Conservation (phyloP, 2,329 filamentous ascomycete genomes). For the Tothia fuscella region DNA sequence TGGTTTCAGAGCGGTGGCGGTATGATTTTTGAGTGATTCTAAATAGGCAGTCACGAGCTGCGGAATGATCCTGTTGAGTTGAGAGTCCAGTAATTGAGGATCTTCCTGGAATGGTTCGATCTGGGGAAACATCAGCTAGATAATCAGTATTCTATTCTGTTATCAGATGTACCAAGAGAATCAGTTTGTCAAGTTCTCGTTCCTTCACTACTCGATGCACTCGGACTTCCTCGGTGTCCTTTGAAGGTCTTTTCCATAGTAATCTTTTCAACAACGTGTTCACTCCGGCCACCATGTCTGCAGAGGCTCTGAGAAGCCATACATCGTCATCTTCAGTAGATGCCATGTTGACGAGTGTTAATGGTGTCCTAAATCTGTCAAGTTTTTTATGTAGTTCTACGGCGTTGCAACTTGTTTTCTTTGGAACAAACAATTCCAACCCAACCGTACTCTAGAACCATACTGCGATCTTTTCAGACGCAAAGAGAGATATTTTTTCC, state of each 20-base stretch:
- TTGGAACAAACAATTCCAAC: too few species aligned
- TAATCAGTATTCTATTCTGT: background rate
- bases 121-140: slow-evolving; percentile 15
- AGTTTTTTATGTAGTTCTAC: background rate
- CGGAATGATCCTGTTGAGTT: slow-evolving; percentile 65
- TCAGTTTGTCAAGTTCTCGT: slow-evolving; percentile 28
- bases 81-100: slow-evolving; percentile 80
- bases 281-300: slow-evolving; percentile 19
- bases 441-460: too few species aligned
- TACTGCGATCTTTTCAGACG: too few species aligned
- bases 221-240: slow-evolving; percentile 7
- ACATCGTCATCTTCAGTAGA: slow-evolving; percentile 34
- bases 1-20: background rate
- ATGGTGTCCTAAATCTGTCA: background rate
- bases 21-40: slow-evolving; percentile 31
- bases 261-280: background rate
- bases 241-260: slow-evolving; percentile 6
- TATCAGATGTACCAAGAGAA: slow-evolving; percentile 11
- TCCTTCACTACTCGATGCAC: slow-evolving; percentile 27
- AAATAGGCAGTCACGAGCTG: slow-evolving; percentile 66
- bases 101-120: slow-evolving; percentile 92
- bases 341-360: slow-evolving; percentile 19
- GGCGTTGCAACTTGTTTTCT: too few species aligned
- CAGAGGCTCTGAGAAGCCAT: slow-evolving; percentile 32
- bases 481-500: too few species aligned